Evolutionary conservation across 768 basidiomycete species (phyloP).

Genomic region (Hemileccinum rubropunctum): DNA sequence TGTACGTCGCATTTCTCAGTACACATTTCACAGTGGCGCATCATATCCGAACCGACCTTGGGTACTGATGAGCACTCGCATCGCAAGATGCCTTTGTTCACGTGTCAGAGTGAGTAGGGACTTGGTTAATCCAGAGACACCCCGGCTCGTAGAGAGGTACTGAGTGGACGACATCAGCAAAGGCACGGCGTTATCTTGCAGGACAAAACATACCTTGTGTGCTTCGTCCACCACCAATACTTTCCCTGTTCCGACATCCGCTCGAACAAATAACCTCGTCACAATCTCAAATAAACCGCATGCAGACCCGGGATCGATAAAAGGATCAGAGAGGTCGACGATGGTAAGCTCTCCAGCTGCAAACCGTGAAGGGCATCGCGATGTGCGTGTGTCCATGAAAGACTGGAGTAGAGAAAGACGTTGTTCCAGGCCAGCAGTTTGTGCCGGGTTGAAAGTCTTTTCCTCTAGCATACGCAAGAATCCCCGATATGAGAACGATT

Average conservation of each 20-base stretch:
- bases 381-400: conserved; percentile 40
- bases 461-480: conserved; percentile 45
- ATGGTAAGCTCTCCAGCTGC: conserved; percentile 56
- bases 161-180: conserved; percentile 17
- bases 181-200: neutral
- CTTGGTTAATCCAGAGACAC: conserved; percentile 50
- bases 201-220: conserved; percentile 48
- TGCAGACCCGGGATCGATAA: conserved; percentile 60
- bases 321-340: conserved; percentile 66
- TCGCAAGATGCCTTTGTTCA: conserved; percentile 65
- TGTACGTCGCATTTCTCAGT: conserved; percentile 24
- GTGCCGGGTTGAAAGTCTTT: conserved; percentile 51
- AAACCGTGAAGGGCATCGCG: conserved; percentile 37
- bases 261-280: conserved; percentile 56
- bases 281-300: conserved; percentile 67
- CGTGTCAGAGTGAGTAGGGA: conserved; percentile 55
- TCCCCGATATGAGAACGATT: conserved; percentile 46
- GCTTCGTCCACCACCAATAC: conserved; percentile 70
- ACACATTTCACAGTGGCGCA: too few species aligned
- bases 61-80: conserved; percentile 71
- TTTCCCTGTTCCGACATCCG: conserved; percentile 56
- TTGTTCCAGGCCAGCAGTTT: conserved; percentile 56
- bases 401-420: conserved; percentile 54
- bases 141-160: conserved; percentile 52
- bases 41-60: conserved; percentile 45